Evolutionary conservation across 164 flowering plant genomes (phyloP).

Genomic region (Magnolia changhungtana): DNA sequence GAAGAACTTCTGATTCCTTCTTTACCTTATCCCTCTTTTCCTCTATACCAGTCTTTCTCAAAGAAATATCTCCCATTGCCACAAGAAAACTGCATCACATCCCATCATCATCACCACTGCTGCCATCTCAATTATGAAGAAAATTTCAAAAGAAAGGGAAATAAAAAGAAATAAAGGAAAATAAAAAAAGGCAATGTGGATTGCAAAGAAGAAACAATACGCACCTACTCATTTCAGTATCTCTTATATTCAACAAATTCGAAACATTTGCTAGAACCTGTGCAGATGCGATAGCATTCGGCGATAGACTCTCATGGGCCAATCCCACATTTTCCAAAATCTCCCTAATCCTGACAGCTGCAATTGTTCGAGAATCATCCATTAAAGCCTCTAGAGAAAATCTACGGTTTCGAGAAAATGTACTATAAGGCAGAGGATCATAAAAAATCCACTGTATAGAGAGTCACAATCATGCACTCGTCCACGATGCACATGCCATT

Average conservation of each 20-base stretch:
- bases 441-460: too few relatives aligned
- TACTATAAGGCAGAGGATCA: too few relatives aligned
- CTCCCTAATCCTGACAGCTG: conserved; percentile 90
- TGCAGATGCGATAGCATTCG: conserved; percentile 64
- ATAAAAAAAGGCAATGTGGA: neutral
- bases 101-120: neutral
- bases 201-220: conserved; percentile 10
- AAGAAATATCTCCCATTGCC: conserved; percentile 83
- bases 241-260: conserved; percentile 85
- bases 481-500: too few relatives aligned
- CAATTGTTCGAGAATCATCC: neutral
- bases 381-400: neutral
- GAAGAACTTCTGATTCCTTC: conserved; percentile 81
- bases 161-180: neutral
- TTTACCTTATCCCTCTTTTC: conserved; percentile 88
- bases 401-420: neutral
- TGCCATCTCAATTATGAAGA: neutral
- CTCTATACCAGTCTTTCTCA: conserved; percentile 85
- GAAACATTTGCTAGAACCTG: conserved; percentile 89
- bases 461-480: too few relatives aligned
- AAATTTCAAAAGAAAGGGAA: neutral
- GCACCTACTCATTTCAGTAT: conserved; percentile 93
- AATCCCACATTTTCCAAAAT: conserved; percentile 84
- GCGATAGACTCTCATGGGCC: conserved; percentile 74
- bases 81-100: conserved; percentile 64